Evolutionary conservation across 108 stramenopile genomes (phyloP), one percentile per base, ranked within the genome.

Genomic region (Halocafeteria seosinensis): DNA sequence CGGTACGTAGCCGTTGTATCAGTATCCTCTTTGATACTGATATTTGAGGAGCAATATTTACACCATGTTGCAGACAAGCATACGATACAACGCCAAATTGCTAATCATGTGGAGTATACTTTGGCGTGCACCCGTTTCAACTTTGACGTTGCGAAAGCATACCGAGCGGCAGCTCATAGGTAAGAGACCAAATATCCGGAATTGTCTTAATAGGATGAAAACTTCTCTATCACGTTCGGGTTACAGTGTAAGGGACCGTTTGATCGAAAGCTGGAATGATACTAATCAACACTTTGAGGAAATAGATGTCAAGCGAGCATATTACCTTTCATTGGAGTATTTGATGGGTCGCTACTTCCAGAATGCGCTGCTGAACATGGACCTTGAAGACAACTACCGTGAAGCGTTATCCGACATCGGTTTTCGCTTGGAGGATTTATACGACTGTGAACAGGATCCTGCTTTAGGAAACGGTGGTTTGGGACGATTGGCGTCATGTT

Each of bases 391-490:
- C 11, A 4, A 4, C n/a, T 59, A 24, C n/a, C 27, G 28, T n/a
- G 57, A 59, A 5, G 57, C 57, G 13, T 13, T 59, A 12, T 11
- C 21, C 17, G 57, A 59, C 11, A 4, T 59, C 34, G 57, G 57
- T 11, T 59, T 59, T 35, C 17, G 6, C 11, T 35, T 59, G 27
- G 57, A 30, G 27, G n/a, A 59, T 17, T 12, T 59, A 5, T 25
- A 24, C 17, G n/a, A 8, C 34, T 2, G 13, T 33, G 57, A 59
- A 35, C 57, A 11, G 12, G 57, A 59, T 35, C 13, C 57, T 2
- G 57, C 57, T 35, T 35, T 59, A 12, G 57, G 57, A 33, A 59
- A 59, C n/a, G 57, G 57, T 12, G 57, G 57, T 17, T 35, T 59
- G 27, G 57, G 57, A 13, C 57, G 57, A 12, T 35, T 59, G 21